phyloP scores from a whole-genome alignment of 495 filamentous ascomycete species.

The Amniculicola lignicola region DNA sequence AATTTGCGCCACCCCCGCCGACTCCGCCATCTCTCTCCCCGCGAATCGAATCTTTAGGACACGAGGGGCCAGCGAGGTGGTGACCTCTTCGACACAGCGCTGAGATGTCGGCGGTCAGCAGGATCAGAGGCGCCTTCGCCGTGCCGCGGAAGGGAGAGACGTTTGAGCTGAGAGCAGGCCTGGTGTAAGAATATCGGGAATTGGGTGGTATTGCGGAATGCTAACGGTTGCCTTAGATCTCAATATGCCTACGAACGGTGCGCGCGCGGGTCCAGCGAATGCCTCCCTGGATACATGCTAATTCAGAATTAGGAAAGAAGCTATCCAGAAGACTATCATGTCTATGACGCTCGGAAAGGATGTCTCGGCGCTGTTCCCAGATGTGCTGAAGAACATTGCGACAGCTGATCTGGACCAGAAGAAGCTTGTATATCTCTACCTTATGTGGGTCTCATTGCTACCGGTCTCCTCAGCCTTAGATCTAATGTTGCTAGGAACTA shows the following conservation, averaged over 20 bases:
- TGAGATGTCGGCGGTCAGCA: conserved; percentile 71
- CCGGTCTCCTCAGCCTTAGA: no score
- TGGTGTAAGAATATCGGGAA: conserved; percentile 59
- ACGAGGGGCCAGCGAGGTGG: conserved; percentile 52
- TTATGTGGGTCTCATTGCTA: conserved; percentile 66
- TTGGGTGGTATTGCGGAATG: not conserved
- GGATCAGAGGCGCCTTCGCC: conserved; percentile 90
- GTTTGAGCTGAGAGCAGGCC: conserved; percentile 91
- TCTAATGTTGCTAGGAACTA: conserved; percentile 71
- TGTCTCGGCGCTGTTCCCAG: conserved; percentile 94
- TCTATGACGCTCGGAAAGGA: conserved; percentile 99
- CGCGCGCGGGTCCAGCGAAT: conserved; percentile 19
- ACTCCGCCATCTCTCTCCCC: not conserved
- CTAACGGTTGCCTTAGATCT: conserved; percentile 52
- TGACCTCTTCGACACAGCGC: conserved; percentile 43
- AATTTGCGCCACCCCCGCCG: conserved; percentile 8
- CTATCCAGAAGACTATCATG: conserved; percentile 99
- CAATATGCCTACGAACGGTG: conserved; percentile 98
- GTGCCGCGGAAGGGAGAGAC: conserved; percentile 95
- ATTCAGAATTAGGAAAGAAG: conserved; percentile 69
- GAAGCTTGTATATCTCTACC: conserved; percentile 97
- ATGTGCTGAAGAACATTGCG: conserved; percentile 98
- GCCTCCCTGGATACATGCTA: conserved; percentile 30
- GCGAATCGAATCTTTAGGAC: conserved; percentile 5
- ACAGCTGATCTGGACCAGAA: conserved; percentile 95